Base-by-base conservation (phyloP, 805 yeast genomes). In the Monosporozyma servazzii region DNA sequence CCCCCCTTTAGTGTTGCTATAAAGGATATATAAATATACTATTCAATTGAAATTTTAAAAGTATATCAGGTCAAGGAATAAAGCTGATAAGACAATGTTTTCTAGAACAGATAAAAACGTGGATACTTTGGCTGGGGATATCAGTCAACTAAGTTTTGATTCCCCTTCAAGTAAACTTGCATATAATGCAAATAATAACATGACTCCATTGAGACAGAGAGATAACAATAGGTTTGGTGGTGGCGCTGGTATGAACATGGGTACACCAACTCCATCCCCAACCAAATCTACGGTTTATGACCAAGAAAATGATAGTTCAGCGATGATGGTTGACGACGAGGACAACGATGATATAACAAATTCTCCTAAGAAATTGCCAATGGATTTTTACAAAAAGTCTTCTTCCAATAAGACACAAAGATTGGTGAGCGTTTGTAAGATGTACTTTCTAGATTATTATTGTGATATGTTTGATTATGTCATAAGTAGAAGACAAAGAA, bases 381-480 rank as follows among this genome's bases (percentile, higher is more conserved):
- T 52, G 25, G 85, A 80, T 27, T 81, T 82, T 58, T 73, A 75
- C 54, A 62, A 67, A 51, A 79, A 78, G 62, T 85, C 90, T 6
- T 76, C 80, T 53, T 76, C 80, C 45, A 82, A 86, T 48, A 88
- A 88, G 62, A 88, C 95, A 1, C 85, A 84, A 63, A 75, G 99
- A 54, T 72, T 88, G 53, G 95, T 90, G 8, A 85, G 89, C 48
- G 97, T 93, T 27, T 86, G 96, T 41, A 96, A 91, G 65, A 79
- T 89, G 80, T 95, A 85, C 70, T 93, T 93, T 62, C 75, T 93
- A 53, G 99, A 93, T 67, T 88, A 90, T 69, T 93, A 93, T 68
- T 91, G 96, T 71, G 99, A 93, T 67, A 82, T 86, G 81, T 85
- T 93, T 70, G 96, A 88, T 65, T 93, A 93, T 65, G 86, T 91